Conservation (phyloP, 2,329 filamentous ascomycete species). For the Sphaerulina populicola region DNA sequence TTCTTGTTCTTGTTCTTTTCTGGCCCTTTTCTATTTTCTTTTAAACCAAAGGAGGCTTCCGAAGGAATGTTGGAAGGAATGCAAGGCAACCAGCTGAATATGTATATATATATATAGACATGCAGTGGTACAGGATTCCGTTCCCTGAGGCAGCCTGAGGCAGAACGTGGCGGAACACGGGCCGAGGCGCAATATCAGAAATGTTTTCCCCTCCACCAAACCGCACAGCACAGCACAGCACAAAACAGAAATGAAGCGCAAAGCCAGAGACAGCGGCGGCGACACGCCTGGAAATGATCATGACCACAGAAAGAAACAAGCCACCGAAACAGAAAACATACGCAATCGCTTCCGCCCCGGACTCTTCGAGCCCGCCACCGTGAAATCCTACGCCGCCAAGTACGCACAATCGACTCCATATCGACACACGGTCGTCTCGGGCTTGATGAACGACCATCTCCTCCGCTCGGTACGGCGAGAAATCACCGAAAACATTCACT, state of each 20-base stretch:
- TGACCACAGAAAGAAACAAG: constrained; percentile 37
- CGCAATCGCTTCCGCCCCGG: constrained; percentile 55
- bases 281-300: constrained; percentile 29
- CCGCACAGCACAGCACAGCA: background rate
- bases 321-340: constrained; percentile 34
- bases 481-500: constrained; percentile 82
- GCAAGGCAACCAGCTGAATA: too few relatives aligned
- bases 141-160: too few relatives aligned
- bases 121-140: too few relatives aligned
- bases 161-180: background rate
- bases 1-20: too few relatives aligned
- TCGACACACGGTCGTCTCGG: constrained; percentile 82
- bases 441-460: constrained; percentile 69
- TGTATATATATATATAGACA: too few relatives aligned
- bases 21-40: too few relatives aligned
- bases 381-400: constrained; percentile 51
- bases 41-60: too few relatives aligned
- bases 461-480: constrained; percentile 81
- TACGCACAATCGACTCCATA: constrained; percentile 65
- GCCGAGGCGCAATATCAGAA: too few relatives aligned
- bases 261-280: constrained; percentile 30
- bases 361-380: constrained; percentile 54
- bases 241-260: constrained; percentile 36
- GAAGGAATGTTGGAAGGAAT: too few relatives aligned
- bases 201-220: too few relatives aligned